Conservation (phyloP, 495 filamentous ascomycete species). For the Neurospora sublineolata region DNA sequence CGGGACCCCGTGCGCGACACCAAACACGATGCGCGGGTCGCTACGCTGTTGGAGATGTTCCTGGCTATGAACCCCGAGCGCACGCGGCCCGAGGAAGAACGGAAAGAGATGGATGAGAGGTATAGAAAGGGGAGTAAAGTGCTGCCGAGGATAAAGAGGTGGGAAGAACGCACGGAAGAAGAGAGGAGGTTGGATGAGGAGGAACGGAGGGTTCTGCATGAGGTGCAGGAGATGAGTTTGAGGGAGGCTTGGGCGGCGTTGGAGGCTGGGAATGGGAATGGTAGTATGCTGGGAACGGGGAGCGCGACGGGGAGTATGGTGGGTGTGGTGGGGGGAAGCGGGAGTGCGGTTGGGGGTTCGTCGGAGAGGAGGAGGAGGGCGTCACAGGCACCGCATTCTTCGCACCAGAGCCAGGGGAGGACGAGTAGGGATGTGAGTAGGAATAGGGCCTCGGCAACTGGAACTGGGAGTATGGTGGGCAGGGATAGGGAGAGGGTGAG, state of each 20-base stretch:
- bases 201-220: conserved; percentile 56
- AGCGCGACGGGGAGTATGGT: conserved; percentile 61
- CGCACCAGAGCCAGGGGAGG: not conserved
- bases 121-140: conserved; percentile 75
- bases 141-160: conserved; percentile 39
- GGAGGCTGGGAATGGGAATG: conserved; percentile 48
- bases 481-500: conserved; percentile 16
- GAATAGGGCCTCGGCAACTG: not conserved
- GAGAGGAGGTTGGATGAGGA: conserved; percentile 47
- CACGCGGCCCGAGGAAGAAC: conserved; percentile 54
- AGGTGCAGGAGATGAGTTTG: conserved; percentile 61
- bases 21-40: conserved; percentile 71
- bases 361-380: not conserved
- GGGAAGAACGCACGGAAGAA: conserved; percentile 28
- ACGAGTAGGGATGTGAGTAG: not conserved
- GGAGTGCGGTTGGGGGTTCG: conserved; percentile 15
- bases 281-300: conserved; percentile 57
- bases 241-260: conserved; percentile 38
- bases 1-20: conserved; percentile 75
- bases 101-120: conserved; percentile 51
- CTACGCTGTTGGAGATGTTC: conserved; percentile 71
- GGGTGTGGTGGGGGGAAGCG: conserved; percentile 18
- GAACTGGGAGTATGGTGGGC: not conserved
- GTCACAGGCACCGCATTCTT: not conserved
- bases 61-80: conserved; percentile 63